Conservation (phyloP, 345 rosid species). For the Dipteronia sinensis region DNA sequence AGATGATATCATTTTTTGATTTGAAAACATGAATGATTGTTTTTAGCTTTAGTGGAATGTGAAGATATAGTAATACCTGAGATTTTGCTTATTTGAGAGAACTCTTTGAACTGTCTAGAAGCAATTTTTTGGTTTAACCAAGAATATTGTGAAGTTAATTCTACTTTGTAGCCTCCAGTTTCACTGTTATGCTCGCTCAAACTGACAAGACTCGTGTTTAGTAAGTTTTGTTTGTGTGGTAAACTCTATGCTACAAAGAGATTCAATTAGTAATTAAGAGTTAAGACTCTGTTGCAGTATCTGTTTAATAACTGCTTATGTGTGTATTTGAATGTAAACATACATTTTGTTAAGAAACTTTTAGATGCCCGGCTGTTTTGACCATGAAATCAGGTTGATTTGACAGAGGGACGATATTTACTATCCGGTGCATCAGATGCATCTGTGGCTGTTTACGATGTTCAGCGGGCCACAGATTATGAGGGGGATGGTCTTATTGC, state of each 20-base stretch:
- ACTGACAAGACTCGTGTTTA: not conserved
- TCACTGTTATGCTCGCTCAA: not conserved
- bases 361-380: constrained; percentile 24
- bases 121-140: not conserved
- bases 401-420: constrained; percentile 84
- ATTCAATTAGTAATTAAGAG: not conserved
- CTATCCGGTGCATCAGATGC: constrained; percentile 87
- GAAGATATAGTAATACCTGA: not conserved
- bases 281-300: not conserved
- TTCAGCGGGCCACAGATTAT: constrained; percentile 59
- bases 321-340: not conserved
- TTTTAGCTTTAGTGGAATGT: not conserved
- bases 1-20: not conserved
- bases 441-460: constrained; percentile 77
- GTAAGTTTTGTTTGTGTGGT: not conserved
- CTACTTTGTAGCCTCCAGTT: not conserved
- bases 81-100: not conserved
- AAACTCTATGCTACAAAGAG: not conserved
- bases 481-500: constrained; percentile 74
- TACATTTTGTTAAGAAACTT: not conserved
- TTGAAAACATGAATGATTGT: not conserved
- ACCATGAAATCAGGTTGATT: constrained; percentile 75
- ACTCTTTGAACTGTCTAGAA: not conserved
- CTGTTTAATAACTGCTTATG: not conserved
- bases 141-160: not conserved